phyloP scores from a whole-genome alignment of 352 stramenopile species.

The Saprolegnia diclina region DNA sequence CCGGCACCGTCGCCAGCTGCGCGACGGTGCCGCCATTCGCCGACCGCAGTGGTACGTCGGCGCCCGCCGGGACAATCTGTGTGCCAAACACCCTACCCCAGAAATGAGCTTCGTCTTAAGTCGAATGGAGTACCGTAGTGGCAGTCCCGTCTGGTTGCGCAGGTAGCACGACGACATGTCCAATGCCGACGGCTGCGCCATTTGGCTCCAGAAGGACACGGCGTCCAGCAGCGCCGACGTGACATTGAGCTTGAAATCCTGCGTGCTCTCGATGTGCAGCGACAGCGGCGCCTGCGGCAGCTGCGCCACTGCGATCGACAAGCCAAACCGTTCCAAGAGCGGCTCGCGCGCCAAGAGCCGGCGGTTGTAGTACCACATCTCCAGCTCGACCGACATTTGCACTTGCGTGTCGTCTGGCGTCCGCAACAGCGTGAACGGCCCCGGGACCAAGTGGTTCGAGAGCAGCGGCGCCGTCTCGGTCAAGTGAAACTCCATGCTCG shows the following conservation, averaged over 20 bases:
- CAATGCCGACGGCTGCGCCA: background rate
- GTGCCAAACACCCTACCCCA: background rate
- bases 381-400: conserved; percentile 38
- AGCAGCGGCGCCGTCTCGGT: conserved; percentile 16
- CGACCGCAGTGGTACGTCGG: background rate
- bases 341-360: conserved; percentile 75
- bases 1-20: background rate
- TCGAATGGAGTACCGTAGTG: conserved; percentile 57
- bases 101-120: background rate
- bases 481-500: conserved; percentile 9
- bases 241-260: conserved; percentile 44
- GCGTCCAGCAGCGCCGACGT: conserved; percentile 65
- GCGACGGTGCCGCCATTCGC: background rate
- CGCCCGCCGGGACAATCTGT: background rate
- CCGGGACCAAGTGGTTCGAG: conserved; percentile 5
- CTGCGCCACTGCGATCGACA: conserved; percentile 41
- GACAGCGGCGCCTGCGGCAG: conserved; percentile 23
- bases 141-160: conserved; percentile 75
- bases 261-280: conserved; percentile 11
- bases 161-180: conserved; percentile 73
- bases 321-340: conserved; percentile 73
- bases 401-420: background rate
- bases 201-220: background rate
- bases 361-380: conserved; percentile 82
- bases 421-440: background rate